Percentiles rank a stretch among this genome's conserved stretches.
Evolutionary conservation across 345 rosid genomes (phyloP).

Genomic region (Noccaea caerulescens): DNA sequence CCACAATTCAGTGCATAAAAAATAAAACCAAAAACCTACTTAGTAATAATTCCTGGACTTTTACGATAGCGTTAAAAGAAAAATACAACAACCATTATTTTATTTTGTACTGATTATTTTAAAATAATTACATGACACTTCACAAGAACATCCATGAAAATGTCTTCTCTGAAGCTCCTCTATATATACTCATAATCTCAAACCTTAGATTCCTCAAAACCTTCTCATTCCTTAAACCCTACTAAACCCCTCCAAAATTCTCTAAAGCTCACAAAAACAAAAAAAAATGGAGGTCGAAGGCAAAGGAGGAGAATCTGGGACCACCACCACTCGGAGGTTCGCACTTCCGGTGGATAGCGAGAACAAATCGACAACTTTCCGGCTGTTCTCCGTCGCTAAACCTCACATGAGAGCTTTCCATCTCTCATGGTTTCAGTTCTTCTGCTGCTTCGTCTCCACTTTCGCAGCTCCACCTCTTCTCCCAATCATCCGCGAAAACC

Average conservation of each 20-base stretch:
- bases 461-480: constrained; percentile 92
- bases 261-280: neutral
- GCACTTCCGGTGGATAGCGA: constrained; percentile 82
- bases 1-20: neutral
- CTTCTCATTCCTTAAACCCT: neutral
- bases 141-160: constrained; percentile 25
- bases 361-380: constrained; percentile 75
- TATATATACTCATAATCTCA: constrained; percentile 37
- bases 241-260: neutral
- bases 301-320: constrained; percentile 34
- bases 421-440: constrained; percentile 86
- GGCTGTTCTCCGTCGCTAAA: constrained; percentile 62
- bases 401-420: constrained; percentile 94
- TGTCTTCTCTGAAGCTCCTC: constrained; percentile 24
- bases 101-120: no score
- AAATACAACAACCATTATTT: neutral
- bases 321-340: constrained; percentile 45
- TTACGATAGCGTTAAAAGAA: neutral
- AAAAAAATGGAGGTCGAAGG: constrained; percentile 39
- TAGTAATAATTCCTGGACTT: neutral
- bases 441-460: constrained; percentile 81
- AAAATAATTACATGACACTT: constrained; percentile 29
- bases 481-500: constrained; percentile 81
- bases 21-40: neutral
- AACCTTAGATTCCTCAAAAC: constrained; percentile 2